These are phyloP conservation scores for Fusarium sp. DNA, from an alignment of 2,329 filamentous ascomycete species.

Conservation along the genomic window DNA sequence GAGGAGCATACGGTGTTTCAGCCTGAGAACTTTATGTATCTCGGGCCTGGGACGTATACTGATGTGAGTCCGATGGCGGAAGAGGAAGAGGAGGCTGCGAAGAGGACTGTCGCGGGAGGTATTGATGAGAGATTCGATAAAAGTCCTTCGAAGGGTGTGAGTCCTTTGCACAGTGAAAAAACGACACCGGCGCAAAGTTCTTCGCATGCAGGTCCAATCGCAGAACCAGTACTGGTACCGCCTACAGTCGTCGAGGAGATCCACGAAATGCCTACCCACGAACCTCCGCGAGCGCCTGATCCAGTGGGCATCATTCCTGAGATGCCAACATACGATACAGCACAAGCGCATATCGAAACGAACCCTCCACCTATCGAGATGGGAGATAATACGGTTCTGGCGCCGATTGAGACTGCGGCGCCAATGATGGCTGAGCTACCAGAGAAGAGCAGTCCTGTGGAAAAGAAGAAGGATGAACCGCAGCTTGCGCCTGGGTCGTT, in stretches of 20 bases:
- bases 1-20: constrained; percentile 57
- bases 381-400: constrained; percentile 53
- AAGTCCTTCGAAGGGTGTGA: constrained; percentile 43
- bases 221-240: constrained; percentile 32
- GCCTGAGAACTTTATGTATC: constrained; percentile 65
- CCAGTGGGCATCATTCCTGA: constrained; percentile 61
- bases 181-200: constrained; percentile 48
- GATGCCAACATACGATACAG: constrained; percentile 59
- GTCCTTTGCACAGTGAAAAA: constrained; percentile 46
- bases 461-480: constrained; percentile 39
- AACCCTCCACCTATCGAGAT: constrained; percentile 61
- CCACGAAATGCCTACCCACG: constrained; percentile 49
- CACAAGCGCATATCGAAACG: constrained; percentile 54
- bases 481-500: constrained; percentile 33
- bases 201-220: constrained; percentile 13
- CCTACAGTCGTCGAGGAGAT: constrained; percentile 45
- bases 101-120: constrained; percentile 43
- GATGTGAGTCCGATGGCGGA: constrained; percentile 59
- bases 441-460: constrained; percentile 48
- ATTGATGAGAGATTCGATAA: constrained; percentile 36
- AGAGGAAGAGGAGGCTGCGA: constrained; percentile 54
- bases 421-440: constrained; percentile 55
- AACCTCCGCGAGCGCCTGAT: constrained; percentile 46
- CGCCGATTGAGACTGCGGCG: constrained; percentile 51
- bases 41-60: constrained; percentile 59